Percentiles rank a stretch among this genome's conserved stretches.
Evolutionary conservation across 106 monocot species (phyloP).

Genomic region (Chionographis japonica): DNA sequence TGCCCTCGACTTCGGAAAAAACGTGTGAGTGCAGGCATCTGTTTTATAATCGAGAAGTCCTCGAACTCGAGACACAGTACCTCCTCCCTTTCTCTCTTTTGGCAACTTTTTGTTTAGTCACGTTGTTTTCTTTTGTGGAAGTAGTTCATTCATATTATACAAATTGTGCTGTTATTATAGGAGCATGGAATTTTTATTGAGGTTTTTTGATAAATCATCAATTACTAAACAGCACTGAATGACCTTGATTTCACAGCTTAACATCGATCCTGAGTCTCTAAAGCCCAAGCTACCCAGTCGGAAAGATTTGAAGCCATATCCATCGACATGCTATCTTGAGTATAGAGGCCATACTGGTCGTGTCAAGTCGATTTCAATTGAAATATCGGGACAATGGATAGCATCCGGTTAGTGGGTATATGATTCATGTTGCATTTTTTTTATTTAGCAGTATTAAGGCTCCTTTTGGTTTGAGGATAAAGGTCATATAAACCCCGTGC

Average conservation of each 20-base stretch:
- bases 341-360: conserved; percentile 83
- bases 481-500: too few relatives aligned
- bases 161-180: background rate
- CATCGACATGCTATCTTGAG: conserved; percentile 84
- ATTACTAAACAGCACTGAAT: background rate
- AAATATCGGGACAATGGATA: conserved; percentile 79
- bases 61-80: background rate
- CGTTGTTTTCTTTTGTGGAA: background rate
- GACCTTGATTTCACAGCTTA: conserved; percentile 47
- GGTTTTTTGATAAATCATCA: background rate
- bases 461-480: too few relatives aligned
- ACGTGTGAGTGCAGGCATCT: conserved; percentile 41
- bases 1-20: conserved; percentile 91
- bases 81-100: background rate
- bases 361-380: conserved; percentile 75
- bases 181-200: too few relatives aligned
- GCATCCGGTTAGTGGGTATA: conserved; percentile 72
- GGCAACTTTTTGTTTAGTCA: too few relatives aligned
- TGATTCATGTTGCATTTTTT: too few relatives aligned
- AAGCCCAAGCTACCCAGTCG: conserved; percentile 87
- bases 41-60: too few relatives aligned
- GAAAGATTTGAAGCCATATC: conserved; percentile 96
- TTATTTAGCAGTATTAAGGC: too few relatives aligned
- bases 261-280: conserved; percentile 95
- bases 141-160: background rate